Conservation (phyloP, 2,329 filamentous ascomycete genomes). For the Rhytidhysteron rufulum region DNA sequence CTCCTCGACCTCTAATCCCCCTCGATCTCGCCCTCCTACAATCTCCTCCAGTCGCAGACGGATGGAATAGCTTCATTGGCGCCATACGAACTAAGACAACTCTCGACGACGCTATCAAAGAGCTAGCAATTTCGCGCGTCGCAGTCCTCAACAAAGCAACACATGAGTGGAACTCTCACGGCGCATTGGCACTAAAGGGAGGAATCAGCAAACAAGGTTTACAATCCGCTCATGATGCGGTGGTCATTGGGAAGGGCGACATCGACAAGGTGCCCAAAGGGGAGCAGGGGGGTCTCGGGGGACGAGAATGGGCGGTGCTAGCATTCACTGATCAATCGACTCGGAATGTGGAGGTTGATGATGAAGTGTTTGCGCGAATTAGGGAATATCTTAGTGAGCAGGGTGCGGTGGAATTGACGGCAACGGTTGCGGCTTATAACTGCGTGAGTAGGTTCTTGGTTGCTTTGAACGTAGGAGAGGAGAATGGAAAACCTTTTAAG, state of each 20-base stretch:
- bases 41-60: constrained; percentile 53
- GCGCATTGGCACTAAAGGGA: constrained; percentile 57
- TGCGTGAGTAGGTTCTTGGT: constrained; percentile 81
- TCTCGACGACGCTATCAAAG: constrained; percentile 54
- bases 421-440: constrained; percentile 76
- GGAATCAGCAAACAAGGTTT: constrained; percentile 61
- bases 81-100: constrained; percentile 54
- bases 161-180: constrained; percentile 83
- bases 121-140: constrained; percentile 78
- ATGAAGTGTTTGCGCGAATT: constrained; percentile 62
- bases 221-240: constrained; percentile 35
- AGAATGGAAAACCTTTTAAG: constrained; percentile 32
- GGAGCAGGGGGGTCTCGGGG: constrained; percentile 37
- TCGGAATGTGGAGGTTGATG: constrained; percentile 63
- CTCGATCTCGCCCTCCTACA: constrained; percentile 56
- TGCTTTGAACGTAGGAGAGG: constrained; percentile 63
- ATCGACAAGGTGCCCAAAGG: constrained; percentile 37
- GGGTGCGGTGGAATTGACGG: constrained; percentile 76
- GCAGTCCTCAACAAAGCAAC: constrained; percentile 77
- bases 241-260: constrained; percentile 20
- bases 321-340: constrained; percentile 84
- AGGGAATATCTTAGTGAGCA: constrained; percentile 61
- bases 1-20: constrained; percentile 49
- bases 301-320: constrained; percentile 63
- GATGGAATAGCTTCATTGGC: constrained; percentile 58